A percentile compares a stretch with the other conserved stretches of the same genome.
phyloP scores from a whole-genome alignment of 1,139 yeast genomes.

The Magnusiomyces fungicola region DNA sequence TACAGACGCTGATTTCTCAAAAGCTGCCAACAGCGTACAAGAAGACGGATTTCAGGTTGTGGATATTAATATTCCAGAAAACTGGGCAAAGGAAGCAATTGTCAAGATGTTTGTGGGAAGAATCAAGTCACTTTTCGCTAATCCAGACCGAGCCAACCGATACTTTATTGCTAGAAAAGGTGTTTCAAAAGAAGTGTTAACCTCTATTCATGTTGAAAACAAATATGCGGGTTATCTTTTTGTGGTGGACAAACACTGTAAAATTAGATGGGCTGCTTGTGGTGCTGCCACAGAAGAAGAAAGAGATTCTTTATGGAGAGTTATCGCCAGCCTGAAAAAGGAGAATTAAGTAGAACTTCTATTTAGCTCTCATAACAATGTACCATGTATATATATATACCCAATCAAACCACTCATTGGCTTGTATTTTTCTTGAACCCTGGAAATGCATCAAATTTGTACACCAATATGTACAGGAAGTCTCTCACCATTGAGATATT shows the following conservation, averaged over 20 bases:
- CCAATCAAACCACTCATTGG: too few relatives aligned
- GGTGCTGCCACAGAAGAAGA: conserved; percentile 71
- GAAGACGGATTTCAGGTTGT: conserved; percentile 53
- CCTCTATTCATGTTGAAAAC: conserved; percentile 60
- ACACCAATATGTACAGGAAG: background rate
- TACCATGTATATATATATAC: background rate
- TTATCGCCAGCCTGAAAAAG: conserved; percentile 37
- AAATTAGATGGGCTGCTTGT: conserved; percentile 87
- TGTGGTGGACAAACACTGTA: conserved; percentile 56
- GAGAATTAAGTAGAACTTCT: conserved; percentile 7
- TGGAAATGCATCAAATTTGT: background rate
- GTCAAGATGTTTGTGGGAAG: conserved; percentile 43
- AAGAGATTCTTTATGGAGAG: conserved; percentile 54
- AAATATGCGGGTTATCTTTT: conserved; percentile 64
- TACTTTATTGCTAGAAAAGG: conserved; percentile 61
- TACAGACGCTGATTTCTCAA: conserved; percentile 5
- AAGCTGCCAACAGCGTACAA: conserved; percentile 15
- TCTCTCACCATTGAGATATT: background rate
- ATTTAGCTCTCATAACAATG: too few relatives aligned
- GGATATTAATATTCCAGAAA: conserved; percentile 69
- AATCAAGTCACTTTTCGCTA: conserved; percentile 36
- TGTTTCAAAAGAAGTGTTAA: conserved; percentile 52
- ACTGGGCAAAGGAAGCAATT: conserved; percentile 56
- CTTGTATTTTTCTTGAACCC: background rate
- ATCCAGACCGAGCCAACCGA: conserved; percentile 37